Conservation (phyloP, 1,139 yeast species). For the Sugiyamaella japonica region DNA sequence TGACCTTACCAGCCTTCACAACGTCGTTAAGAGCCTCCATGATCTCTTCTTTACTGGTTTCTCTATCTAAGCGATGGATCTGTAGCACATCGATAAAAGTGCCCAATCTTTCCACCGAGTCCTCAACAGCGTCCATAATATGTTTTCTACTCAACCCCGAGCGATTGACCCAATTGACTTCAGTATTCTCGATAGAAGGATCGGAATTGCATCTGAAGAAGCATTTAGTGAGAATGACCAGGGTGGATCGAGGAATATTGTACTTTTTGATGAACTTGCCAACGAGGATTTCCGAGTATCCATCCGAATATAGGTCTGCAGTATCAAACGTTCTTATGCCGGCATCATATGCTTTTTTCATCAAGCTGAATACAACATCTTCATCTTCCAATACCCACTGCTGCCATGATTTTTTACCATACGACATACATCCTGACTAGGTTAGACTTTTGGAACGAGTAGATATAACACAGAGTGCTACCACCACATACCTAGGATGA, state of each 20-base stretch:
- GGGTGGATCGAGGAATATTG: not conserved
- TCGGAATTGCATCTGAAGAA: not conserved
- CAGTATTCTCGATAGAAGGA: not conserved
- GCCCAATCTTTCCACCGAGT: not conserved
- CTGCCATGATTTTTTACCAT: not conserved
- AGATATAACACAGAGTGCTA: not conserved
- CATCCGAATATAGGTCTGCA: not conserved
- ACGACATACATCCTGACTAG: not conserved
- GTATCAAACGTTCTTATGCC: not conserved
- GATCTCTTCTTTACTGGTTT: not conserved
- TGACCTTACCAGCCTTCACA: not conserved
- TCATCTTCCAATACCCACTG: not conserved
- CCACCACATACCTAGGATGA: not conserved
- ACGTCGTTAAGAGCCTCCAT: not conserved
- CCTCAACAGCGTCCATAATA: not conserved
- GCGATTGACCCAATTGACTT: not conserved
- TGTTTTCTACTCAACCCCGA: not conserved
- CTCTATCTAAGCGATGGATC: not conserved
- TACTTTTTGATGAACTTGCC: not conserved
- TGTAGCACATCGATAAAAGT: not conserved
- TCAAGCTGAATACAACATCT: not conserved
- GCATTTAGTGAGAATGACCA: not conserved
- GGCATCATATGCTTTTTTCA: not conserved
- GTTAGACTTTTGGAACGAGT: not conserved
- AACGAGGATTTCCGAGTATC: not conserved